phyloP scores from a whole-genome alignment of 2,329 filamentous ascomycete species.

The Aspergillus sp. region DNA sequence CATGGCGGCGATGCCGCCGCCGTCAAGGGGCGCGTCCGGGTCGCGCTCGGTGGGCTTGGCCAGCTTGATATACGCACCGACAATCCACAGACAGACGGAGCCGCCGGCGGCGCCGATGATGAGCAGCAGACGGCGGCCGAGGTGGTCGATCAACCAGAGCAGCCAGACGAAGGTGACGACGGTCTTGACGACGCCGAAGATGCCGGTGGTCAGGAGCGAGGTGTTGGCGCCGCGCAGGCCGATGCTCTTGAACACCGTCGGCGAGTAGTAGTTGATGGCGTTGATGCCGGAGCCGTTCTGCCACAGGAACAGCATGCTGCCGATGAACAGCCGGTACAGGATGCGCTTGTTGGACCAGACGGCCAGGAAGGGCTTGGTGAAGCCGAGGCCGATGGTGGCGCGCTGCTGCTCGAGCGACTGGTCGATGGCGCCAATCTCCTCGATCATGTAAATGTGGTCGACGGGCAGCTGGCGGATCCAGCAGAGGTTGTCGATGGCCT shows the following conservation, averaged over 20 bases:
- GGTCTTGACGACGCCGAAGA: conserved; percentile 77
- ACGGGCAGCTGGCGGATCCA: conserved; percentile 43
- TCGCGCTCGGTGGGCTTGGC: conserved; percentile 25
- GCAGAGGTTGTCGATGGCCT: conserved; percentile 57
- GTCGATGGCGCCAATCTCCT: conserved; percentile 71
- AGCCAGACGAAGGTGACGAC: conserved; percentile 67
- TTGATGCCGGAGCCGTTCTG: conserved; percentile 78
- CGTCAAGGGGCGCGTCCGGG: conserved; percentile 19
- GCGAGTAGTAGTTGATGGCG: conserved; percentile 73
- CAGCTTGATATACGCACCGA: conserved; percentile 39
- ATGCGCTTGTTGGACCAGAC: conserved; percentile 57
- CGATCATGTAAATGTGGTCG: conserved; percentile 62
- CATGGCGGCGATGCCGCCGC: conserved; percentile 46
- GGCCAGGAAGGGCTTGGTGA: conserved; percentile 69
- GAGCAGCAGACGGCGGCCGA: conserved; percentile 63
- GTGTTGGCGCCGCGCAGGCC: conserved; percentile 61
- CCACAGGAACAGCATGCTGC: conserved; percentile 72
- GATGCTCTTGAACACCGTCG: conserved; percentile 66
- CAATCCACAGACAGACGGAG: conserved; percentile 43
- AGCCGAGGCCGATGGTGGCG: conserved; percentile 64
- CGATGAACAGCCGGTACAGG: conserved; percentile 71
- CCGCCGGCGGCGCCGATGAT: conserved; percentile 64
- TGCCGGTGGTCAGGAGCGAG: conserved; percentile 66
- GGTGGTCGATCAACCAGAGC: conserved; percentile 64
- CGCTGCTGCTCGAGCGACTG: conserved; percentile 66